Evolutionary conservation across 768 basidiomycete genomes (phyloP), one percentile per base, ranked within the genome.

Genomic region (Leccinum ochraceum): DNA sequence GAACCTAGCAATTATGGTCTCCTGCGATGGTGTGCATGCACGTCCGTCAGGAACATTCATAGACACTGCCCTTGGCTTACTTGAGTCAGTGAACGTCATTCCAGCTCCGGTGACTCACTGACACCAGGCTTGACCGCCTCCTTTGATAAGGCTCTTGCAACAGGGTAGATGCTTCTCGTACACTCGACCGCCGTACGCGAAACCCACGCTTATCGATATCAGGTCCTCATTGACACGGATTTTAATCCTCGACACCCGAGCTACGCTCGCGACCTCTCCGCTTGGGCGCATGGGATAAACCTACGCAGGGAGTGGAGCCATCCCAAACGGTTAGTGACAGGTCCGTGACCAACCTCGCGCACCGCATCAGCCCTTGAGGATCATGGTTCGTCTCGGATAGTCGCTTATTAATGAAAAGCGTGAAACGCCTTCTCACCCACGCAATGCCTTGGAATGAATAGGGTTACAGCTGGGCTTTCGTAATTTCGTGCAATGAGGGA

Each of bases 1-100:
- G 44, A 69, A 69, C 63, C 60, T 70, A 60, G 63, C 42, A 70
- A 62, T 63, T 65, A 61, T 60, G 58, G 67, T 46, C 48, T 60
- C 44, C 30, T 32, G 30, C 30, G 11, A 32, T 3, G 1, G 34
- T 59, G 59, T 61, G 52, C 59, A 42, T 54, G 39, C 44, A 24
- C 26, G 13, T 14, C 28, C 11, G 20, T 46, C 51, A 63, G 60
- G 58, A 57, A 64, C 60, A 6, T 22, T 48, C 60, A 6, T 48
- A 66, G 56, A 57, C 53, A 13, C 46, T 3, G 39, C 32, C 46
- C n/a, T 17, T 52, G 28, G 13, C 56, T 39, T 50, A 24, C 36
- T 59, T 51, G 44, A 56, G 53, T 50, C 52, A 55, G 32, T 50
- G 11, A 58, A 62, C 61, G 61, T 69, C 58, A 64, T 64, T 42